phyloP scores from a whole-genome alignment of 177 flowering plant genomes.

The Vitis hybrid region DNA sequence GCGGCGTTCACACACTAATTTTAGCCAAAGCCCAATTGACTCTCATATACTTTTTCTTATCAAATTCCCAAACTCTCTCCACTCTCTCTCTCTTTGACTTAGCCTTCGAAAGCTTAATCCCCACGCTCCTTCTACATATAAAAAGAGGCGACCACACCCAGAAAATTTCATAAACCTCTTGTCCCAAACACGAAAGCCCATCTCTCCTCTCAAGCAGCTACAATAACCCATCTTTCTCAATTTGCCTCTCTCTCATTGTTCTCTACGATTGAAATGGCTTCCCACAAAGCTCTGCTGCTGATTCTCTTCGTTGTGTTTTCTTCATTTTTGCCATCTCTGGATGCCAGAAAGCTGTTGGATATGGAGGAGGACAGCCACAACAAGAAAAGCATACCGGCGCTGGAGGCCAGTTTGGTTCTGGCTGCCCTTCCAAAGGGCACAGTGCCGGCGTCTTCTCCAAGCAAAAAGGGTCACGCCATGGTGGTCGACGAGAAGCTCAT shows the following conservation, averaged over 20 bases:
- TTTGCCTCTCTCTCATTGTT: neutral
- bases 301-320: conserved; percentile 18
- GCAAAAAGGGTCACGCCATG: conserved; percentile 38
- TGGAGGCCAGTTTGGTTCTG: conserved; percentile 16
- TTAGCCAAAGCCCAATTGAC: too few species aligned
- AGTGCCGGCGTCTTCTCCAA: conserved; percentile 37
- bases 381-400: conserved; percentile 4
- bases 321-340: conserved; percentile 1
- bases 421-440: conserved; percentile 38
- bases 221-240: neutral
- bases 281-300: conserved; percentile 2
- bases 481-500: conserved; percentile 31
- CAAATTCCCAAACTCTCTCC: neutral
- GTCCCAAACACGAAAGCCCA: neutral
- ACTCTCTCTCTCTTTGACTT: conserved; percentile 3
- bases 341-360: conserved; percentile 23
- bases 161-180: neutral
- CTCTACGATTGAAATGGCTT: conserved; percentile 16
- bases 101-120: neutral
- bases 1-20: too few species aligned
- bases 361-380: neutral
- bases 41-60: too few species aligned
- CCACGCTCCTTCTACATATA: conserved; percentile 3
- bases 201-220: conserved; percentile 1
- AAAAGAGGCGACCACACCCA: neutral